A percentile compares a stretch with the other conserved stretches of the same genome.
Conservation (phyloP, 2,329 filamentous ascomycete species). For the Fusarium dlaminii region DNA sequence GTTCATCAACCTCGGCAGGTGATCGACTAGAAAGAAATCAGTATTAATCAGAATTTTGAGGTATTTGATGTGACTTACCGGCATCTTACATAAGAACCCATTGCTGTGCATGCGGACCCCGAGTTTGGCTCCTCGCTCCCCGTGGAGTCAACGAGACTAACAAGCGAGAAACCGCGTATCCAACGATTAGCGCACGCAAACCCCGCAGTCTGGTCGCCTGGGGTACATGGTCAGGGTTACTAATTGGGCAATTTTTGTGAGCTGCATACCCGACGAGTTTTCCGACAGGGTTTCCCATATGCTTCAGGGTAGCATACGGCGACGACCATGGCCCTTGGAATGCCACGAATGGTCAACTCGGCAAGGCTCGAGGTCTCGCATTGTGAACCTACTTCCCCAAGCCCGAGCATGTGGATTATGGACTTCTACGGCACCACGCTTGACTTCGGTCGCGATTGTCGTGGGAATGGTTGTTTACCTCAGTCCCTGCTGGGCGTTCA, state of each 20-base stretch:
- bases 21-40: slow-evolving; percentile 28
- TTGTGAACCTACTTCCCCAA: neutral
- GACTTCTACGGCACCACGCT: neutral
- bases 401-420: neutral
- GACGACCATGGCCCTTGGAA: neutral
- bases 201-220: neutral
- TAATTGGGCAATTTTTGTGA: neutral
- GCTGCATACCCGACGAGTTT: neutral
- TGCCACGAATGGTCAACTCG: neutral
- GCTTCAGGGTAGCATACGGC: neutral
- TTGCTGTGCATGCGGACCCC: neutral
- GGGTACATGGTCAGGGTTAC: neutral
- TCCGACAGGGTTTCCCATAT: neutral
- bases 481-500: neutral
- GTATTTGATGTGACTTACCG: neutral
- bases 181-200: neutral
- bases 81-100: neutral
- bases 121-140: neutral
- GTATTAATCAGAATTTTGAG: too few relatives aligned
- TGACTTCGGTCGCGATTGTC: neutral
- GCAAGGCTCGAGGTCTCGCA: neutral
- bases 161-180: neutral
- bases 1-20: slow-evolving; percentile 46
- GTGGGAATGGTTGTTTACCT: neutral
- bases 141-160: neutral